These are phyloP conservation scores for Gardenia jasminoides DNA, from an alignment of 257 asterid genomes.

Conservation along the genomic window DNA sequence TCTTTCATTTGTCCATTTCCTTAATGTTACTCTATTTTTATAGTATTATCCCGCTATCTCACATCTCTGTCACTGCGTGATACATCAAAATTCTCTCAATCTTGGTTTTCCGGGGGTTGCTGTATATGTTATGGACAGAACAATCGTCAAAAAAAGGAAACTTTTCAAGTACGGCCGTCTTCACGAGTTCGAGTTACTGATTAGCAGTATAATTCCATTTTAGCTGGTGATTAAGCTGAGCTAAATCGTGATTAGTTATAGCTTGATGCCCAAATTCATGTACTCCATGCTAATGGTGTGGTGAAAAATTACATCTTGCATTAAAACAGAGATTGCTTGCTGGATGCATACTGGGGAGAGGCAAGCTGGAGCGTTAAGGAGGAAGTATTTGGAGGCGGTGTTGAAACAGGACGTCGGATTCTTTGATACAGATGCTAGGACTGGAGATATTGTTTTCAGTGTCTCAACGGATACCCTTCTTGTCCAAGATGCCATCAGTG, in stretches of 20 bases:
- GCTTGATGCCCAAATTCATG: background rate
- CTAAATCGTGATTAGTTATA: background rate
- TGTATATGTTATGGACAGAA: slow-evolving; percentile 11
- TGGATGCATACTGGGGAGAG: slow-evolving; percentile 99
- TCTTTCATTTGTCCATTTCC: slow-evolving; percentile 60
- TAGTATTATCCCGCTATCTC: slow-evolving; percentile 36
- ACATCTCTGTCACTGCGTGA: slow-evolving; percentile 58
- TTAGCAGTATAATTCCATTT: background rate
- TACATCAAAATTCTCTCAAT: slow-evolving; percentile 22
- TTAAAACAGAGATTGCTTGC: slow-evolving; percentile 74
- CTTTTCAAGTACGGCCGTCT: background rate
- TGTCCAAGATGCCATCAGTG: slow-evolving; percentile 99
- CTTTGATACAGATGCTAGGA: slow-evolving; percentile 96
- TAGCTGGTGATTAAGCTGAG: background rate
- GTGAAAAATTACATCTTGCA: background rate
- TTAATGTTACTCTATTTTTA: slow-evolving; percentile 31
- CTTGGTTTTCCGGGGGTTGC: background rate
- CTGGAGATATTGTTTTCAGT: slow-evolving; percentile 96
- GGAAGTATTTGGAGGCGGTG: slow-evolving; percentile 89
- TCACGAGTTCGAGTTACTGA: background rate
- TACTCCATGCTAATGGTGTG: background rate
- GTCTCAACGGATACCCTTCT: slow-evolving; percentile 96
- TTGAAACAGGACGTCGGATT: slow-evolving; percentile 99
- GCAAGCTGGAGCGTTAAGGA: slow-evolving; percentile 82
- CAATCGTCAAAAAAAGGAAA: background rate